Conservation (phyloP, 192 early-diverging fungal genomes). For the Funneliformis geosporum region DNA sequence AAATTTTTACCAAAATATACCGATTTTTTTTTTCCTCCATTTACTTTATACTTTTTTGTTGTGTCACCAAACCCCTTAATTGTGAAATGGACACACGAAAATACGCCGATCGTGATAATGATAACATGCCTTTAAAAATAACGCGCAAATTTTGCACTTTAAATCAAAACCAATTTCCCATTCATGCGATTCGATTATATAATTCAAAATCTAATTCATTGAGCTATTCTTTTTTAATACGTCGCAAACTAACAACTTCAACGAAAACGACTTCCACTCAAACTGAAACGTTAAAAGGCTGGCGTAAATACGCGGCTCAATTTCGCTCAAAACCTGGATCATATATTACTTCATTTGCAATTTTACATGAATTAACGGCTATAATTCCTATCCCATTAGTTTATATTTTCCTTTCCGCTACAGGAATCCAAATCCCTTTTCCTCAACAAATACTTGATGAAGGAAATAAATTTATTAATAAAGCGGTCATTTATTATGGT, state of each 20-base stretch:
- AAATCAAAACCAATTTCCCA: background rate
- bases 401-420: slow-evolving; percentile 64
- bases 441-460: slow-evolving; percentile 66
- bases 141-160: background rate
- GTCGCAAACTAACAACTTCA: background rate
- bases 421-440: slow-evolving; percentile 62
- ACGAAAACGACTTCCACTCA: background rate
- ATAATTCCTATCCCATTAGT: slow-evolving; percentile 74
- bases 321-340: slow-evolving; percentile 69
- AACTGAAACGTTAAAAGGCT: background rate
- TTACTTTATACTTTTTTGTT: too few relatives aligned
- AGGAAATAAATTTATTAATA: slow-evolving; percentile 56
- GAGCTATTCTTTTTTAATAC: background rate
- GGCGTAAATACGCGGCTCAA: slow-evolving; percentile 49
- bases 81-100: too few relatives aligned
- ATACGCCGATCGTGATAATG: too few relatives aligned
- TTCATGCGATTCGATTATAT: background rate
- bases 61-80: too few relatives aligned
- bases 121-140: background rate
- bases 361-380: slow-evolving; percentile 90
- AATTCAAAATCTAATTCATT: background rate
- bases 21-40: too few relatives aligned
- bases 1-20: too few relatives aligned
- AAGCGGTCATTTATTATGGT: slow-evolving; percentile 61
- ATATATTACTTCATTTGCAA: slow-evolving; percentile 70